Base-by-base conservation (phyloP, 768 basidiomycete species). In the Piloderma croceum region DNA sequence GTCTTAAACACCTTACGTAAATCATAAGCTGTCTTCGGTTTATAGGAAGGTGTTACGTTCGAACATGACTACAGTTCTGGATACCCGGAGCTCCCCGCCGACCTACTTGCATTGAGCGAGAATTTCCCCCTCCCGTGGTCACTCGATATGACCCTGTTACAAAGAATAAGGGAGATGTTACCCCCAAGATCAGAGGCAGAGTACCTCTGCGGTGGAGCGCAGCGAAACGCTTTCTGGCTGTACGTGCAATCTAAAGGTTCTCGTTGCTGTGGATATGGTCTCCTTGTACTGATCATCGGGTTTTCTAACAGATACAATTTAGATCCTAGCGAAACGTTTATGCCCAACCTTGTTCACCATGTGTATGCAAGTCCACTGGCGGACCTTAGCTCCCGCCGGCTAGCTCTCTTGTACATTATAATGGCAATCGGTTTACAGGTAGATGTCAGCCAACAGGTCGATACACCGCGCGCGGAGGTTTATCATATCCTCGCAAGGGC, bases 171-270 rank as follows among this genome's bases (percentile, higher is more conserved):
- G 36, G 74, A 72, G 54, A 68, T 77, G 51, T 68, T 85, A 24
- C 83, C 83, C 27, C 66, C 76, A 15, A 69, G 70, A 39, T 60
- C 67, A 40, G 77, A 80, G 45, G 82, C 82, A 1, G 65, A 71
- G 39, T 65, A 68, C 20, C 70, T 81, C 13, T 83, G 81, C 56
- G 69, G 76, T 43, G 74, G 78, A 59, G 81, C 81, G 27, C 72
- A 76, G 40, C 67, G 66, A 48, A 82, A 83, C 45, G 82, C 81
- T 38, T 67, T 83, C 48, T 83, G 81, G 83, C 82, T 83, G 81
- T 82, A 58, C 50, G 80, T 70, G 34, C 35, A 34, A 27, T 50
- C 31, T 34, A 44, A 34, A 34, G 32, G 33, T 41, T 47, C 25
- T 34, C 29, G 31, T 47, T 44, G 39, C 34, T 37, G 36, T 24